Base-by-base conservation (phyloP, 108 stramenopile genomes). In the Nitzschia sp. region DNA sequence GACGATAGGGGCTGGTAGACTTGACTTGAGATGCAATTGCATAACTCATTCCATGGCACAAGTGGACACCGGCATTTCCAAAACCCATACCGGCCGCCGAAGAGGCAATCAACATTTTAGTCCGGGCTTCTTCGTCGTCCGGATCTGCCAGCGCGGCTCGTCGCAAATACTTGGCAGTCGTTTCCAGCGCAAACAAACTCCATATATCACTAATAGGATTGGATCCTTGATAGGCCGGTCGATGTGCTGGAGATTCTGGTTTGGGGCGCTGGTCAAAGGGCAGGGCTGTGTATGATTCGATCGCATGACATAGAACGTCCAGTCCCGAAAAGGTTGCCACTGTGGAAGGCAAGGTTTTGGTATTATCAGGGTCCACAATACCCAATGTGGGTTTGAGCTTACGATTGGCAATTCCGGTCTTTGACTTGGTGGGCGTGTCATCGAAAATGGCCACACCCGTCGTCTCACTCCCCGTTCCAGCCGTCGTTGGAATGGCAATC, bases 21-120 rank as follows among this genome's bases (percentile, higher is more conserved):
- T 62, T 62, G 18, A 62, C 61, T 68, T 83, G 82, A 64, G 60
- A 64, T n/a, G 82, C 71, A 30, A 86, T 70, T 0, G 85, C 79
- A 56, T 82, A 82, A 0, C 46, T 54, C 85, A 86, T 86, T 9
- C 82, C 85, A 57, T 84, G 82, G 24, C 80, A 83, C 15, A 86
- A 59, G 57, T 80, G 82, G 4, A 86, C 85, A 2, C 82, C 80
- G 19, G 85, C 79, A 65, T 86, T 86, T 6, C 82, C 80, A 53
- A 86, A 86, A 19, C 82, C 85, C 54, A 86, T 75, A 5, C 85
- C 85, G 3, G 85, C 85, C 25, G 76, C 77, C 38, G 82, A 78
- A 13, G 74, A 63, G 13, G 82, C 85, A 42, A 86, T 53, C 38
- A 83, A 65, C 80, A 86, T 83, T 59, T 80, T 78, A 17, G 59